Evolutionary conservation across 2,329 filamentous ascomycete species (phyloP), one percentile per base, ranked within the genome.

Genomic region (Colletotrichum liaoningense): DNA sequence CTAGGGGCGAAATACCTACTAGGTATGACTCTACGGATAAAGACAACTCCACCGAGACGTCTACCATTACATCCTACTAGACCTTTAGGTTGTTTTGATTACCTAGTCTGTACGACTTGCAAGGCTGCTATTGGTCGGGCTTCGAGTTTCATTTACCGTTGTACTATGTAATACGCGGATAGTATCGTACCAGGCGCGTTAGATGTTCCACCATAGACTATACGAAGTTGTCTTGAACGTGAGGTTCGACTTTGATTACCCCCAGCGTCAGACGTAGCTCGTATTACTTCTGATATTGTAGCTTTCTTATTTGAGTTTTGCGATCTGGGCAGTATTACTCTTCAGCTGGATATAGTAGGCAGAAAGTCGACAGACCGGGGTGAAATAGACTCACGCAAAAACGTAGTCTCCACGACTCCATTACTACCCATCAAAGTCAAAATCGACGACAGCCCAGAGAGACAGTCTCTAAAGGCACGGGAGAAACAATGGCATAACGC

Each of bases 231-330:
- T 3, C 12, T 49, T 49, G 16, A 49, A 22, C 19, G 9, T 11
- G 42, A n/a, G 16, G 8, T 49, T 9, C 8, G 2, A 19, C 38
- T 49, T 49, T 49, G 8, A 6, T 46, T 1, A 22, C 7, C 19
- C 4, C 2, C 8, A 5, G 11, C 8, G 42, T 22, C 8, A 5
- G 0, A n/a, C n/a, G 0, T 46, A 46, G 19, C 19, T 49, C 3
- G 19, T 11, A 11, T 11, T 1, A 49, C 42, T 2, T 49, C 3
- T 5, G 2, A 49, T 19, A 11, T 49, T 1, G 7, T 22, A 8
- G 2, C 42, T 49, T 5, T 22, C 38, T 4, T 5, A 49, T 9
- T 49, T 49, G 42, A 19, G 42, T n/a, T 49, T n/a, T 8, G 8
- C 7, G 6, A 11, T 49, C 42, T 11, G 19, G 19, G 19, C 19